Evolutionary conservation across 257 asterid species (phyloP), one percentile per base, ranked within the genome.

Genomic region (Scutellaria galericulata): DNA sequence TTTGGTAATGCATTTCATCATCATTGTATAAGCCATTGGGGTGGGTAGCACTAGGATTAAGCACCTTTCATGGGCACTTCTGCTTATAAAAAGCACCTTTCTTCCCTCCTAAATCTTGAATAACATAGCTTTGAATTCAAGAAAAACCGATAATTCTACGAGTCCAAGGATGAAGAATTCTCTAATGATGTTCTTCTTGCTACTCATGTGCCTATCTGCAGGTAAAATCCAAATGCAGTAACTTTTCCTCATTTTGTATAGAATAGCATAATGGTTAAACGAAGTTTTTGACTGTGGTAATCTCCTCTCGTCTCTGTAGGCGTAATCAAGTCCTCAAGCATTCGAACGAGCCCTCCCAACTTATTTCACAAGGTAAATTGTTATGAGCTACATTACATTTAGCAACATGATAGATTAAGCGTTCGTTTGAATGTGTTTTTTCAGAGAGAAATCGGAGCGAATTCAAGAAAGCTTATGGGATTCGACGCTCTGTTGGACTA

Each of bases 1-100:
- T 35, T 78, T 77, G 78, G 80, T 85, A 83, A 80, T 89, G 89
- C 93, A 83, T 80, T 67, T 82, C 86, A 78, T 85, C 95, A 92
- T 85, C 78, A 82, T 85, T 75, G 76, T 86, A 73, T 70, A 27
- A 41, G 66, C 68, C 62, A 41, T 74, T 75, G 76, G 45, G 79
- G 86, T 79, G 84, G 86, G 86, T 45, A 71, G 78, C 84, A 79
- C 80, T 48, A 71, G 18, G 58, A 47, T 39, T 65, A 59, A 58
- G 69, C 73, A 73, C 60, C 54, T 72, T 68, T 73, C 62, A 74
- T 75, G 80, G 35, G 66, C 72, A 41, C 61, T 62, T 46, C 9
- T 63, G 78, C 77, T 72, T 78, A 86, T 86, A 89, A 78, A 80
- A 80, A 70, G 63, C 79, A 39, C 47, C 59, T 47, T 14, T 40